phyloP scores from a whole-genome alignment of 148 eudicot species.

The Selenicereus undatus region DNA sequence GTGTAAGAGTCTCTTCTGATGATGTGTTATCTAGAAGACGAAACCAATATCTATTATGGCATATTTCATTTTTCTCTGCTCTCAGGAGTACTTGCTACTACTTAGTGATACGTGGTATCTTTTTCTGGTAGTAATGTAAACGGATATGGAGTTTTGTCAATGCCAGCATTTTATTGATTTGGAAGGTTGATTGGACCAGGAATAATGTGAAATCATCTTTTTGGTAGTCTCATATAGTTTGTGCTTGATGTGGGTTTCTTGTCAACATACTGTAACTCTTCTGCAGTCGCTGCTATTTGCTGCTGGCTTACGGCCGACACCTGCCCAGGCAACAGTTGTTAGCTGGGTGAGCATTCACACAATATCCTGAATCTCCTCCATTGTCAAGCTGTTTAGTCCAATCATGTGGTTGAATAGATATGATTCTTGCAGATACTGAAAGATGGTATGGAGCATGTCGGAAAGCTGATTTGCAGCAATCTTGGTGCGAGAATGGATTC shows the following conservation, averaged over 20 bases:
- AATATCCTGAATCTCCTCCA: background rate
- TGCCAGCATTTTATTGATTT: background rate
- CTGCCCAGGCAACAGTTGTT: conserved; percentile 97
- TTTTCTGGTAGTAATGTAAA: background rate
- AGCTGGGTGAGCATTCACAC: conserved; percentile 73
- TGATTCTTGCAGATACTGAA: conserved; percentile 58
- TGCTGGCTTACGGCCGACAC: conserved; percentile 99
- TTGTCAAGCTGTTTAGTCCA: conserved; percentile 11
- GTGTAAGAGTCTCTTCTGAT: background rate
- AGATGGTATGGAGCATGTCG: conserved; percentile 98
- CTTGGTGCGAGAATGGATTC: conserved; percentile 99
- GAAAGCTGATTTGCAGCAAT: conserved; percentile 94
- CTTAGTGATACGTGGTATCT: background rate
- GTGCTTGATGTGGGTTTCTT: conserved; percentile 18
- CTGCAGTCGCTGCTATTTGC: conserved; percentile 99
- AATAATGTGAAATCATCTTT: background rate
- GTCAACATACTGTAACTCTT: conserved; percentile 42
- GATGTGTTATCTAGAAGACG: background rate
- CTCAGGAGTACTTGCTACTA: background rate
- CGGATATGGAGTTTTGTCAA: background rate
- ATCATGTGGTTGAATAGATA: conserved; percentile 1
- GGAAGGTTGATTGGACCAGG: background rate
- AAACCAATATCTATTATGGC: background rate
- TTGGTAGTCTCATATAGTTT: background rate
- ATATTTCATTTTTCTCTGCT: background rate